phyloP scores from a whole-genome alignment of 192 early-diverging fungal species.

The Oehlia diaphana region DNA sequence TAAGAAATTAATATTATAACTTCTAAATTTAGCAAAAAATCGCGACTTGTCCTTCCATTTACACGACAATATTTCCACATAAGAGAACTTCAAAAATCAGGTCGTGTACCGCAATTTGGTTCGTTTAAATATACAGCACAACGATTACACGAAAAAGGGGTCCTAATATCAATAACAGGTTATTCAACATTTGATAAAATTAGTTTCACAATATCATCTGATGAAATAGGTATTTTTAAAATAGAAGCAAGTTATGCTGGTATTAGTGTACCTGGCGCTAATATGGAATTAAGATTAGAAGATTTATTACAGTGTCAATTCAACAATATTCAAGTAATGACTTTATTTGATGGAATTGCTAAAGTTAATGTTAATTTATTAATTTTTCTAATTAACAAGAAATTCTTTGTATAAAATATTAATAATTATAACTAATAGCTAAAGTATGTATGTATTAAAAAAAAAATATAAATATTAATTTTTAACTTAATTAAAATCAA shows the following conservation, averaged over 20 bases:
- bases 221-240: conserved; percentile 87
- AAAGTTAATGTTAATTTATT: conserved; percentile 97
- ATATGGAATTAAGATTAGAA: conserved; percentile 86
- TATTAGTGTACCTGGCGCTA: conserved; percentile 60
- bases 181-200: conserved; percentile 85
- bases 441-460: no score
- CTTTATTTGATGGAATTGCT: conserved; percentile 85
- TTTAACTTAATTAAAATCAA: no score
- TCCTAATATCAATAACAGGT: conserved; percentile 83
- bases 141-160: conserved; percentile 89
- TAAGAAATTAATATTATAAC: background rate
- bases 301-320: conserved; percentile 93
- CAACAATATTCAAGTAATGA: conserved; percentile 89
- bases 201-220: conserved; percentile 87
- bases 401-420: conserved; percentile 53
- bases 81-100: conserved; percentile 78
- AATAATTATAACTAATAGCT: no score
- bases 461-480: no score
- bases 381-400: conserved; percentile 96
- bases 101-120: conserved; percentile 91
- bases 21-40: conserved; percentile 51
- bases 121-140: conserved; percentile 98
- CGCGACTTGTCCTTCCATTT: conserved; percentile 77
- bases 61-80: conserved; percentile 96
- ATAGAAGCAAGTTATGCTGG: conserved; percentile 83